Percentiles rank a stretch among this genome's conserved stretches.
Evolutionary conservation across 1,139 yeast species (phyloP).

Genomic region (Protomyces inundatus): DNA sequence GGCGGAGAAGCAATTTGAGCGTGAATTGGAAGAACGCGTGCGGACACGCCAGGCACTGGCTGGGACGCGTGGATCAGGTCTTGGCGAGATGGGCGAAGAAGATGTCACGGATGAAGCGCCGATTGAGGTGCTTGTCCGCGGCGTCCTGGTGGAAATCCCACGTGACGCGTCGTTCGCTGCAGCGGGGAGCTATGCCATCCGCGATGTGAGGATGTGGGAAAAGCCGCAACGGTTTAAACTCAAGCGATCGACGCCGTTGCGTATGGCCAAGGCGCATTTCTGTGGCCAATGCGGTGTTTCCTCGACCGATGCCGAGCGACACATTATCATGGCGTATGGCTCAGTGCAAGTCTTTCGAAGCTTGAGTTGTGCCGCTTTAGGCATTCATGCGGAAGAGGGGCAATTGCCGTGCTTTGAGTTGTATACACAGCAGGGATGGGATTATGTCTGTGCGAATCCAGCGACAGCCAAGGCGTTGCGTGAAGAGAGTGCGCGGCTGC

Average conservation of each 20-base stretch:
- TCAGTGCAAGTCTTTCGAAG: slow-evolving; percentile 9
- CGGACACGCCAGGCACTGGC: neutral
- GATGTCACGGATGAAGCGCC: neutral
- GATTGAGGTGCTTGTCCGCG: slow-evolving; percentile 15
- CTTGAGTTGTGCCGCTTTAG: slow-evolving; percentile 4
- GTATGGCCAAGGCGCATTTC: slow-evolving; percentile 13
- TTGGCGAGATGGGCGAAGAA: neutral
- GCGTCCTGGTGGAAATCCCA: slow-evolving; percentile 9
- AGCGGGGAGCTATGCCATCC: neutral
- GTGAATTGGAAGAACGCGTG: neutral
- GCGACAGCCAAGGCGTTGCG: neutral
- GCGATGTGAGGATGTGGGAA: slow-evolving; percentile 13
- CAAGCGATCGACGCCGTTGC: slow-evolving; percentile 1
- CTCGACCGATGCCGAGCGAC: neutral
- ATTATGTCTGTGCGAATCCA: slow-evolving; percentile 2
- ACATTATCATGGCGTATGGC: slow-evolving; percentile 5
- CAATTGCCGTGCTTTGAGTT: slow-evolving; percentile 8
- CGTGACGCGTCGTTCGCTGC: neutral
- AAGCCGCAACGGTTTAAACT: neutral
- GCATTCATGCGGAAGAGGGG: neutral
- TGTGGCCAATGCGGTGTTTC: slow-evolving; percentile 10
- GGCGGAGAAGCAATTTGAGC: neutral
- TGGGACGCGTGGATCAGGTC: neutral
- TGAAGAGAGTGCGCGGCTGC: neutral
- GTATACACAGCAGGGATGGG: slow-evolving; percentile 16